Conservation (phyloP, 2,329 filamentous ascomycete species). For the Sporothrix pseudoabietina region DNA sequence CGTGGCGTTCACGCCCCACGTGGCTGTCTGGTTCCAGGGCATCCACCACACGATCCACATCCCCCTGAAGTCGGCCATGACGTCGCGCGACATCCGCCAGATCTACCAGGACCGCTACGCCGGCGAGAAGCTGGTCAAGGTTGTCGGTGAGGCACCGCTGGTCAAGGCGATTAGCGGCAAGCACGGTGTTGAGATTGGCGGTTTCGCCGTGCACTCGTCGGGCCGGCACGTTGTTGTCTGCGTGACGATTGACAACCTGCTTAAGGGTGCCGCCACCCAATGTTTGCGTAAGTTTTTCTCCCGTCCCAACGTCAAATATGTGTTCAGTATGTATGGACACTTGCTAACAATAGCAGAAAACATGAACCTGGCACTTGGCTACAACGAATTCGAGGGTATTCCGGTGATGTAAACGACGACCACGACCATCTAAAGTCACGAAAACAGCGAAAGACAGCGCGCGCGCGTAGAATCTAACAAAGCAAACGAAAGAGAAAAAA, state of each 20-base stretch:
- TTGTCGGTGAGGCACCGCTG: slow-evolving; percentile 81
- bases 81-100: slow-evolving; percentile 86
- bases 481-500: neutral
- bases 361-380: slow-evolving; percentile 90
- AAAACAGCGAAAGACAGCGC: slow-evolving; percentile 22
- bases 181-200: slow-evolving; percentile 91
- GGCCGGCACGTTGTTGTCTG: slow-evolving; percentile 94
- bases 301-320: neutral
- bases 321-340: too few species aligned
- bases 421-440: slow-evolving; percentile 20
- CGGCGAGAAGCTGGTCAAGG: slow-evolving; percentile 91
- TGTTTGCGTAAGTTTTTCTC: slow-evolving; percentile 75
- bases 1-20: slow-evolving; percentile 89
- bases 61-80: slow-evolving; percentile 83
- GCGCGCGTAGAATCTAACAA: neutral
- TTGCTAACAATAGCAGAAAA: slow-evolving; percentile 62
- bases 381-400: slow-evolving; percentile 86
- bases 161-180: slow-evolving; percentile 83
- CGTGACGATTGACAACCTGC: slow-evolving; percentile 88
- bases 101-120: slow-evolving; percentile 96
- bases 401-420: slow-evolving; percentile 51
- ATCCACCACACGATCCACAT: slow-evolving; percentile 92
- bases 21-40: slow-evolving; percentile 95
- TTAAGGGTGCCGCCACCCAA: slow-evolving; percentile 91
- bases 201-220: slow-evolving; percentile 86